phyloP scores from a whole-genome alignment of 2,329 filamentous ascomycete genomes.

The Xylaria sp. region DNA sequence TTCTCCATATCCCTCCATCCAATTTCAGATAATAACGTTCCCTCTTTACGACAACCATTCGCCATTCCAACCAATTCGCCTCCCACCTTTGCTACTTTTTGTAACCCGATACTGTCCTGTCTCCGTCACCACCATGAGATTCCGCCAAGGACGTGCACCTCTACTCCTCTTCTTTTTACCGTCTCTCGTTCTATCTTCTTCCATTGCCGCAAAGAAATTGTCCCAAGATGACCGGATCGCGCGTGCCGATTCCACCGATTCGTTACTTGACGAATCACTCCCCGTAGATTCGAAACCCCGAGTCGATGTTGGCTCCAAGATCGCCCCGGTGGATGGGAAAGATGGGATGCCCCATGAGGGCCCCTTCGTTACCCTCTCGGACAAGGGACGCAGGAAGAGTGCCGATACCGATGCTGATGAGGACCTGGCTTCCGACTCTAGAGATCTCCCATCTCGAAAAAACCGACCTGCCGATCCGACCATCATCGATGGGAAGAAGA shows the following conservation, averaged over 20 bases:
- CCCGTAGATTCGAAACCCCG: conserved; percentile 50
- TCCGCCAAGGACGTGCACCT: conserved; percentile 43
- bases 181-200: conserved; percentile 41
- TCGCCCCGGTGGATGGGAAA: conserved; percentile 89
- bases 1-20: conserved; percentile 8
- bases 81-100: conserved; percentile 3
- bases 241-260: conserved; percentile 31
- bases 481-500: conserved; percentile 67
- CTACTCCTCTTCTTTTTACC: conserved; percentile 46
- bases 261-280: conserved; percentile 29
- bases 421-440: conserved; percentile 46
- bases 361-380: conserved; percentile 73
- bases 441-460: conserved; percentile 57
- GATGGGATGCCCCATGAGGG: conserved; percentile 95
- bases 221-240: conserved; percentile 34
- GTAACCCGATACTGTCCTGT: conserved; percentile 1
- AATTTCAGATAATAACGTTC: background rate
- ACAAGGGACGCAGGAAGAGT: conserved; percentile 53
- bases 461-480: conserved; percentile 63
- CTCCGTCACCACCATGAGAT: conserved; percentile 42
- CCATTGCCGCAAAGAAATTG: conserved; percentile 36
- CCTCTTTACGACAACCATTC: background rate
- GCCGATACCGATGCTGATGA: conserved; percentile 44
- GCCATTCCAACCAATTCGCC: conserved; percentile 22
- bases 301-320: conserved; percentile 65